phyloP scores from a whole-genome alignment of 805 yeast genomes.

The Candida montana region DNA sequence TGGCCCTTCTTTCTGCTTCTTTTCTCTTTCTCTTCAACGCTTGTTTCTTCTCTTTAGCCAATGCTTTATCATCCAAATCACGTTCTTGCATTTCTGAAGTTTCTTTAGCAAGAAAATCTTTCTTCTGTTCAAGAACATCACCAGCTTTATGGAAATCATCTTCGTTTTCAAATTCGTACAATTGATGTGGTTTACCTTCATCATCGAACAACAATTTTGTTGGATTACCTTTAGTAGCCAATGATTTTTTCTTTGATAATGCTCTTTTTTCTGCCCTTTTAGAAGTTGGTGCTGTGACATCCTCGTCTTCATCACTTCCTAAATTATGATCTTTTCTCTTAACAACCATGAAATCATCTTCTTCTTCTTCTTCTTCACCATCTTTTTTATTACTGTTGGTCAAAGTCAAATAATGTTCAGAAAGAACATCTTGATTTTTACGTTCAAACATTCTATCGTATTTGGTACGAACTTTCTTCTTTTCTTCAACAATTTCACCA shows the following conservation, averaged over 20 bases:
- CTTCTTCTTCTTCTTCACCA: conserved; percentile 36
- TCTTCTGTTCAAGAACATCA: conserved; percentile 63
- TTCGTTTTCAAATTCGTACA: conserved; percentile 87
- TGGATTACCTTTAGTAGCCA: conserved; percentile 58
- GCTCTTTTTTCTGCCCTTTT: conserved; percentile 84
- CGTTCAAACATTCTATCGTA: conserved; percentile 96
- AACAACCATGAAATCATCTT: conserved; percentile 74
- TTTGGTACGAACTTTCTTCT: conserved; percentile 64
- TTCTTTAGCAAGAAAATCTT: conserved; percentile 62
- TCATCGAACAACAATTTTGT: conserved; percentile 86
- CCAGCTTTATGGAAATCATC: conserved; percentile 73
- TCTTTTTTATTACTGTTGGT: conserved; percentile 39
- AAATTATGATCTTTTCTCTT: conserved; percentile 74
- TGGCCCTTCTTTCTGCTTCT: conserved; percentile 60
- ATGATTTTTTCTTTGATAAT: conserved; percentile 72
- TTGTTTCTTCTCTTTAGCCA: conserved; percentile 69
- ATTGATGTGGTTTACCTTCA: conserved; percentile 87
- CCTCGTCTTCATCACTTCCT: conserved; percentile 59
- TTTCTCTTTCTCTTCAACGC: conserved; percentile 88
- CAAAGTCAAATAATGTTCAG: conserved; percentile 80
- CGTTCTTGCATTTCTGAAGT: conserved; percentile 59
- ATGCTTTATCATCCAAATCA: conserved; percentile 72
- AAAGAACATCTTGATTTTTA: conserved; percentile 83
- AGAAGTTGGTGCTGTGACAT: conserved; percentile 60
- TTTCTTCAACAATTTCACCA: conserved; percentile 44